These are phyloP conservation scores for Cercophora scortea DNA, from an alignment of 495 filamentous ascomycete species.

Conservation along the genomic window DNA sequence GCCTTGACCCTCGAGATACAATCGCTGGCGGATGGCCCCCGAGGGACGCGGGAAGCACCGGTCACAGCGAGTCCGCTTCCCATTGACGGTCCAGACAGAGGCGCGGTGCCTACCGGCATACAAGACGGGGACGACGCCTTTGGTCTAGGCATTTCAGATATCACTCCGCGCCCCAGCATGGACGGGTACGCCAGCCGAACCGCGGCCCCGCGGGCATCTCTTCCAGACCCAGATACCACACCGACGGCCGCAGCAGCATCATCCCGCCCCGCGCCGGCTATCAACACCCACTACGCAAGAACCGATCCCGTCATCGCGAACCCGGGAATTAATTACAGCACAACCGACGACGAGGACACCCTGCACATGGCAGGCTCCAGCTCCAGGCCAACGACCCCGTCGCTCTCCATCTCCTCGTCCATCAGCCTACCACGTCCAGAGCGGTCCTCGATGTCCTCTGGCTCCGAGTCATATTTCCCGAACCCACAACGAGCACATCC, in stretches of 20 bases:
- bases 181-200: conserved; percentile 28
- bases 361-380: conserved; percentile 44
- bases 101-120: not conserved
- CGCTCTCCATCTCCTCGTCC: conserved; percentile 18
- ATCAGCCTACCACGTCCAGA: conserved; percentile 31
- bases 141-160: conserved; percentile 44
- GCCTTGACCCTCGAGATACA: conserved; percentile 36
- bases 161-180: conserved; percentile 38
- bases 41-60: not conserved
- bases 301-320: conserved; percentile 35
- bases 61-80: not conserved
- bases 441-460: conserved; percentile 43
- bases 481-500: conserved; percentile 15
- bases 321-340: conserved; percentile 56
- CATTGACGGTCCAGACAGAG: not conserved
- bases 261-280: not conserved
- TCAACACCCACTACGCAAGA: not conserved
- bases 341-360: conserved; percentile 72
- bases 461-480: conserved; percentile 62
- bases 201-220: conserved; percentile 1
- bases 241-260: conserved; percentile 12
- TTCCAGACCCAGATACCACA: conserved; percentile 16
- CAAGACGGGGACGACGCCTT: conserved; percentile 11
- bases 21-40: conserved; percentile 5
- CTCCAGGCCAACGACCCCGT: conserved; percentile 9